phyloP scores from a whole-genome alignment of 106 monocot species.

The Cymbidium sinense region DNA sequence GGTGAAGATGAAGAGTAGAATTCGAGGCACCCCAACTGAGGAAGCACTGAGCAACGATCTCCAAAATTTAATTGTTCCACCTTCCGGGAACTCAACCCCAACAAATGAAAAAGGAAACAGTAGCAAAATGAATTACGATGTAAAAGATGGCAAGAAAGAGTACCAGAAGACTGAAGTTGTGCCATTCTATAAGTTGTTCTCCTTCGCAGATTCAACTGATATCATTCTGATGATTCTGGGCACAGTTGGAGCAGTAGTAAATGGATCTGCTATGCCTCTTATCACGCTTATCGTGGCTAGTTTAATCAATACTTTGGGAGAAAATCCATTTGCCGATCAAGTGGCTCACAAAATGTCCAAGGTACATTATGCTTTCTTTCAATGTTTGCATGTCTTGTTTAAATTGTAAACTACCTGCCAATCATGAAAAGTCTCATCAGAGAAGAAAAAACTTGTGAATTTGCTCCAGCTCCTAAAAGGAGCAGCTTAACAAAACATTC shows the following conservation, averaged over 20 bases:
- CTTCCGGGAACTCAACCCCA: too few relatives aligned
- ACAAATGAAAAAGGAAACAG: too few relatives aligned
- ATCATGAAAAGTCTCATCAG: too few relatives aligned
- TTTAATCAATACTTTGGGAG: neutral
- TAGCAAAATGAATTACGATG: too few relatives aligned
- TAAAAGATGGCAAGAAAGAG: neutral
- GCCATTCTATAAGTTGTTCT: constrained; percentile 38
- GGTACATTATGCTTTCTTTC: constrained; percentile 16
- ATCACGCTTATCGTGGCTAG: constrained; percentile 28
- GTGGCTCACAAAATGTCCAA: constrained; percentile 27
- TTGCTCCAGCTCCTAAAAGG: too few relatives aligned
- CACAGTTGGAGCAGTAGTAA: constrained; percentile 22
- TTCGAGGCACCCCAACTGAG: too few relatives aligned
- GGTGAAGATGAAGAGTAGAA: too few relatives aligned
- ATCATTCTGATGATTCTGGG: constrained; percentile 36
- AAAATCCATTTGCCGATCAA: neutral
- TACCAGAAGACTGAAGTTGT: constrained; percentile 2
- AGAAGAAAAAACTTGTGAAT: too few relatives aligned
- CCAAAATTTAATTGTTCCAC: too few relatives aligned
- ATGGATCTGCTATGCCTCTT: constrained; percentile 31
- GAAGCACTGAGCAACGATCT: too few relatives aligned
- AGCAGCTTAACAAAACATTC: too few relatives aligned
- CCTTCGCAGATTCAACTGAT: constrained; percentile 47
- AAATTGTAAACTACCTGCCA: neutral
- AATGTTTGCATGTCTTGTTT: neutral